Conservation (phyloP, 2,329 filamentous ascomycete genomes). For the Aspergillus eucalypticola region DNA sequence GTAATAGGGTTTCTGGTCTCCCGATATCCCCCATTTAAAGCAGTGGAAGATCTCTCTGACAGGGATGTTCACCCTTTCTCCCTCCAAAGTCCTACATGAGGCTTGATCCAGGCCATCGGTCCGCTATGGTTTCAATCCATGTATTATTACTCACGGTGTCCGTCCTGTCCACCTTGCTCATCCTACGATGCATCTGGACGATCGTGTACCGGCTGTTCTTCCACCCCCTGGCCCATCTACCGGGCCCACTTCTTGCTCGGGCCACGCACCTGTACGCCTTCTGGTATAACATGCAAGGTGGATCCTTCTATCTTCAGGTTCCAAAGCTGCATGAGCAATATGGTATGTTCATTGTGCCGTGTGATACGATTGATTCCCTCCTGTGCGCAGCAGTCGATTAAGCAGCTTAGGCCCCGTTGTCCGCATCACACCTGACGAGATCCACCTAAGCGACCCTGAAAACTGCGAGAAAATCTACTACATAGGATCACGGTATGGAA, state of each 20-base stretch:
- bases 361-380: neutral
- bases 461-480: slow-evolving; percentile 29
- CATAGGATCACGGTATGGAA: slow-evolving; percentile 26
- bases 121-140: neutral
- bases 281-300: slow-evolving; percentile 28
- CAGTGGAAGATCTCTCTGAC: neutral
- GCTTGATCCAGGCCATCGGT: neutral
- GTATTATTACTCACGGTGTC: slow-evolving; percentile 2
- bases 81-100: neutral
- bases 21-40: neutral
- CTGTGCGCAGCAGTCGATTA: neutral
- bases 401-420: slow-evolving; percentile 27
- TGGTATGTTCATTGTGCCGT: slow-evolving; percentile 17
- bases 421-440: slow-evolving; percentile 30
- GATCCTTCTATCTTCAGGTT: slow-evolving; percentile 27
- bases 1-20: neutral
- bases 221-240: slow-evolving; percentile 31
- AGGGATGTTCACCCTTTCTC: neutral
- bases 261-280: slow-evolving; percentile 23
- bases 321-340: slow-evolving; percentile 30
- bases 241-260: slow-evolving; percentile 30
- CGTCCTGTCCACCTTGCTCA: neutral
- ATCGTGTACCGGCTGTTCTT: slow-evolving; percentile 30
- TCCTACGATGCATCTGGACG: slow-evolving; percentile 7
- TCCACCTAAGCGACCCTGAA: slow-evolving; percentile 31